Conservation (phyloP, 768 basidiomycete genomes). For the Rhizopogon vinicolor region DNA sequence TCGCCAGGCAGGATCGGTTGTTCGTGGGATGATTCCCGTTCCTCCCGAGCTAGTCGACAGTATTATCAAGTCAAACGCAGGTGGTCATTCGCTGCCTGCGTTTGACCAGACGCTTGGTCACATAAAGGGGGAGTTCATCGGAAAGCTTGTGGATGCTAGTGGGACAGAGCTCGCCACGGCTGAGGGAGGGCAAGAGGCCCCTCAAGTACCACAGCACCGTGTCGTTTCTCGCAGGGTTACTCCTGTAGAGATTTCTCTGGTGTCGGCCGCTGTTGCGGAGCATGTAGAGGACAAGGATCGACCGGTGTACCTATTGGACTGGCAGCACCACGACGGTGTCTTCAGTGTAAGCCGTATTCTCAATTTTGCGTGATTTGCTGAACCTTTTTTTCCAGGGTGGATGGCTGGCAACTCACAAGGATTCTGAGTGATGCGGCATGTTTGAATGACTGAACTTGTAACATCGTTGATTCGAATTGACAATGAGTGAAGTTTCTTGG, state of each 20-base stretch:
- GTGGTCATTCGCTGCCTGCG: slow-evolving; percentile 2
- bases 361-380: not conserved
- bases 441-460: not conserved
- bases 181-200: slow-evolving; percentile 3
- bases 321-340: slow-evolving; percentile 13
- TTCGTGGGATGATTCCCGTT: slow-evolving; percentile 22
- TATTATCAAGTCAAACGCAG: slow-evolving; percentile 11
- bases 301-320: slow-evolving; percentile 19
- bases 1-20: slow-evolving; percentile 10
- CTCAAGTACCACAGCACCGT: not conserved
- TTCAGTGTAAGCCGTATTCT: slow-evolving; percentile 14
- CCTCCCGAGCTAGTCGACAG: slow-evolving; percentile 17
- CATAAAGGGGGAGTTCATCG: slow-evolving; percentile 11
- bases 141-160: slow-evolving; percentile 11
- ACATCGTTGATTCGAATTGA: not conserved
- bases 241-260: slow-evolving; percentile 15
- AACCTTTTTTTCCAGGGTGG: slow-evolving; percentile 1
- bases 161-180: slow-evolving; percentile 14
- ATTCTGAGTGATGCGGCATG: not conserved
- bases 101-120: slow-evolving; percentile 10
- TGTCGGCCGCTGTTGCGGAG: slow-evolving; percentile 19
- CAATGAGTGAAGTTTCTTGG: too few relatives aligned
- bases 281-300: slow-evolving; percentile 7
- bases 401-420: slow-evolving; percentile 3
- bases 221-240: slow-evolving; percentile 9